Base-by-base conservation (phyloP, 345 rosid genomes). In the Salix brachista region DNA sequence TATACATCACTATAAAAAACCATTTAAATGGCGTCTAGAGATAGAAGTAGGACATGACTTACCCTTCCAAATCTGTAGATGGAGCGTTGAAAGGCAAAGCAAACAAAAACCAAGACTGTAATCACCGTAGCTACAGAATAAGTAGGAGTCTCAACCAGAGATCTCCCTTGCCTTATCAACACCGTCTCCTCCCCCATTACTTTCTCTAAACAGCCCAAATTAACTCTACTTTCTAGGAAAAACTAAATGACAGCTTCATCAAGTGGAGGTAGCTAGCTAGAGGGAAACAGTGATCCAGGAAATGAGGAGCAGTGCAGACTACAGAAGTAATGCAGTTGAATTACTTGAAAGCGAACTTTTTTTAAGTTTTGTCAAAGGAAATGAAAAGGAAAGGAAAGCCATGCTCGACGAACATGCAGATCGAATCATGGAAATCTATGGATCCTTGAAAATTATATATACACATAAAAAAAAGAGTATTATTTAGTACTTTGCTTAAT, bases 101-200 rank as follows among this genome's bases (percentile, higher is more conserved):
- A 77, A 10, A 58, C 75, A n/a, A 77, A 77, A 62, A 77, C 80
- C 48, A 77, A 52, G 44, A 92, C 95, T 42, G 97, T 89, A 56
- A 88, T 83, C 18, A 94, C 91, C 2, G 95, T 84, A 81, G 98
- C 98, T 80, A 94, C 98, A 77, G 90, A 82, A 81, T 94, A 92
- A 52, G 95, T 92, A 64, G 98, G 98, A 23, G 98, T 94, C 88
- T 94, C 98, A 0, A 95, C 94, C 30, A 94, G 81, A 84, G 98
- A 94, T 75, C 80, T 77, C 25, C 75, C 80, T n/a, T 36, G 75
- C 61, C 80, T 32, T 21, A 61, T 12, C 44, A 77, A 16, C 70
- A 70, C 70, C 28, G 71, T 48, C 44, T 60, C 34, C 42, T 68
- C 67, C 46, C 3, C 60, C 65, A 67, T 36, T 11, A 26, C 16